These are phyloP conservation scores for Xylaria acuta DNA, from an alignment of 495 filamentous ascomycete genomes.

Conservation along the genomic window DNA sequence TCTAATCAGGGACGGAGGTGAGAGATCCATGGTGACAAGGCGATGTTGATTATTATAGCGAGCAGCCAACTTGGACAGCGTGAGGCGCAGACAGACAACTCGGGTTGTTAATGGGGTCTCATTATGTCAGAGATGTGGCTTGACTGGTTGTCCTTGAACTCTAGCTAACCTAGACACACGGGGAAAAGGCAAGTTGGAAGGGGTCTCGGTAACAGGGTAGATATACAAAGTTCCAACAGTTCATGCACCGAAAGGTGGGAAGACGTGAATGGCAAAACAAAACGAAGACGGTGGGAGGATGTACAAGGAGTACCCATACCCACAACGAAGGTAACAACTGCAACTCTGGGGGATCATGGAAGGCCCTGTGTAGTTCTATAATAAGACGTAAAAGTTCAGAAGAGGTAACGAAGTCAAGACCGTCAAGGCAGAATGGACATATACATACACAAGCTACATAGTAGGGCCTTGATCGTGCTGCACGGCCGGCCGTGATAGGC, in stretches of 20 bases:
- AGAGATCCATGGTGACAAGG: constrained; percentile 49
- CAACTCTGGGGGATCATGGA: constrained; percentile 19
- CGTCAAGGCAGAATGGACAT: constrained; percentile 1
- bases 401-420: neutral
- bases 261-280: constrained; percentile 6
- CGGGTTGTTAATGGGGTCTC: constrained; percentile 1
- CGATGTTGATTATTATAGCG: constrained; percentile 34
- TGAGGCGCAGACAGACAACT: constrained; percentile 7
- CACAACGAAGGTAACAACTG: constrained; percentile 10
- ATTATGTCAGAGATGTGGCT: constrained; percentile 26
- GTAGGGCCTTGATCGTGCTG: constrained; percentile 4
- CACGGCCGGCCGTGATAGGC: constrained; percentile 15
- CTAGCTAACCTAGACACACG: constrained; percentile 6
- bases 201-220: constrained; percentile 14
- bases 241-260: neutral
- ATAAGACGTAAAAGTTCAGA: constrained; percentile 7
- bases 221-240: constrained; percentile 20
- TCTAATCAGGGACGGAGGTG: constrained; percentile 56
- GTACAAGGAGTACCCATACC: constrained; percentile 22
- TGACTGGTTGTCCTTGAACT: neutral
- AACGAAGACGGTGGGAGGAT: constrained; percentile 9
- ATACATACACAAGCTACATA: constrained; percentile 13
- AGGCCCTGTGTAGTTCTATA: constrained; percentile 11
- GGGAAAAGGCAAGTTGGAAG: constrained; percentile 16
- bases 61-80: constrained; percentile 15